Conservation (phyloP, 108 stramenopile species). For the Hondaea fermentalgiana region DNA sequence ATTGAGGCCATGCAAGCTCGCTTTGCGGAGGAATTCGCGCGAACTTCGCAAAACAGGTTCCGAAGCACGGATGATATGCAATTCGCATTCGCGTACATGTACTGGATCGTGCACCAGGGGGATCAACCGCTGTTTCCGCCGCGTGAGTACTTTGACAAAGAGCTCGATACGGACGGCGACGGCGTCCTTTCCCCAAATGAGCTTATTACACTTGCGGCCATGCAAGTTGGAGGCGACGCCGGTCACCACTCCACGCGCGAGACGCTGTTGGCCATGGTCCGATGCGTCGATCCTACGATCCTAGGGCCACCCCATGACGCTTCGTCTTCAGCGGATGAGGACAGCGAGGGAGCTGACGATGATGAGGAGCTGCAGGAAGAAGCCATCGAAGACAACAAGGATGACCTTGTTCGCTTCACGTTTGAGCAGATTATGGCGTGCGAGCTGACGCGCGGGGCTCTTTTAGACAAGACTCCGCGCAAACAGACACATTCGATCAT, state of each 20-base stretch:
- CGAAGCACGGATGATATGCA: slow-evolving; percentile 40
- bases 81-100: slow-evolving; percentile 44
- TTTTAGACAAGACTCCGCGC: not conserved
- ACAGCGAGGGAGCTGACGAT: not conserved
- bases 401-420: not conserved
- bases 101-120: slow-evolving; percentile 30
- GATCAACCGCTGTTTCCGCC: not conserved
- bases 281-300: not conserved
- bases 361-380: not conserved
- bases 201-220: slow-evolving; percentile 19
- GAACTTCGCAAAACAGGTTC: slow-evolving; percentile 33
- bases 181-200: slow-evolving; percentile 28
- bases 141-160: not conserved
- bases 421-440: not conserved
- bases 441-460: not conserved
- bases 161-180: slow-evolving; percentile 36
- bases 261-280: slow-evolving; percentile 16
- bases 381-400: not conserved
- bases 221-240: not conserved
- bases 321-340: not conserved
- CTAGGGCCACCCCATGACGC: not conserved
- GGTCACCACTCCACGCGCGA: not conserved
- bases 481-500: not conserved
- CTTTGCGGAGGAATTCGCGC: slow-evolving; percentile 24
- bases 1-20: slow-evolving; percentile 29